phyloP scores from a whole-genome alignment of 1,284 basidiomycete species.

The Malassezia brasiliensis region DNA sequence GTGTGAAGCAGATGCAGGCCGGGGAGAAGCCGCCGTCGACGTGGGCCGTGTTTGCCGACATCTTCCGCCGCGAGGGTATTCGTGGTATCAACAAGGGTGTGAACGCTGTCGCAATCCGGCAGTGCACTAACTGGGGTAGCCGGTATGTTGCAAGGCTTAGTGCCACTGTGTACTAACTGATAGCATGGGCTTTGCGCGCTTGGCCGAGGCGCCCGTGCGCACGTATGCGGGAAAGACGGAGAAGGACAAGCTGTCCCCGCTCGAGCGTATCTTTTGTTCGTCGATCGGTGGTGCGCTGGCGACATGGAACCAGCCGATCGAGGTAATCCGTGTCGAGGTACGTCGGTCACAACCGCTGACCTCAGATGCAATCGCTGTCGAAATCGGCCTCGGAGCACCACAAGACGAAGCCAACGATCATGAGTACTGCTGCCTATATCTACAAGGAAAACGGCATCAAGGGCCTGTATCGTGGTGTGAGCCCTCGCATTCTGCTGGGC shows the following conservation, averaged over 20 bases:
- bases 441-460: conserved; percentile 94
- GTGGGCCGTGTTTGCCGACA: conserved; percentile 77
- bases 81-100: conserved; percentile 98
- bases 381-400: conserved; percentile 66
- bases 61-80: conserved; percentile 85
- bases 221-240: conserved; percentile 64
- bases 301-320: conserved; percentile 99
- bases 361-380: conserved; percentile 92
- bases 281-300: conserved; percentile 84
- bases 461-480: conserved; percentile 93
- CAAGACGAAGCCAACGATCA: conserved; percentile 75
- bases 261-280: conserved; percentile 83
- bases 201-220: conserved; percentile 75
- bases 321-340: conserved; percentile 77
- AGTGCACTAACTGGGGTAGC: conserved; percentile 99
- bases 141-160: conserved; percentile 55
- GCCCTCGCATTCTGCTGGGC: conserved; percentile 88
- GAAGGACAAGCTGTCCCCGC: conserved; percentile 62
- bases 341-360: conserved; percentile 29
- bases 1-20: conserved; percentile 82
- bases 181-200: conserved; percentile 90
- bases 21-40: conserved; percentile 87
- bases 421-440: conserved; percentile 76
- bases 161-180: not conserved
- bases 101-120: conserved; percentile 85